Evolutionary conservation across 2,329 filamentous ascomycete species (phyloP), one percentile per base, ranked within the genome.

Genomic region (Trichoderma lentiforme): DNA sequence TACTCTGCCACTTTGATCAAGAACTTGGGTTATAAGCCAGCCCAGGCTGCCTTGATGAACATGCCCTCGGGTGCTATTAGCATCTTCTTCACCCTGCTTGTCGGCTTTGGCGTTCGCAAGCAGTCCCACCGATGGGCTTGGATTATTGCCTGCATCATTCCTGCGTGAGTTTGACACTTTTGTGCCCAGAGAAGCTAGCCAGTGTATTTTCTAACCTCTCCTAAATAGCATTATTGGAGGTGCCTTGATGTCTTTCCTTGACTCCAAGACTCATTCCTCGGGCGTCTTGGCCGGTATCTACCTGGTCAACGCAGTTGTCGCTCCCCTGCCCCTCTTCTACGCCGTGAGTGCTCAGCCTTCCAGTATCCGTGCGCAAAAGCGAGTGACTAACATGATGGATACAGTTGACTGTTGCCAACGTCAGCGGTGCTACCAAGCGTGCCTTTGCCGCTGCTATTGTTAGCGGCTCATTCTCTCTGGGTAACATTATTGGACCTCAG

Each of bases 401-500:
- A 2, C 72, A 83, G 82, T 86, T 83, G 81, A 85, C 84, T 3
- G 81, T 85, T 4, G 84, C 85, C 72, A 88, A 88, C 76, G 79
- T 87, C 60, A 84, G 83, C 6, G 86, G 86, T 6, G 82, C 83
- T 26, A 88, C 86, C 5, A 88, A 88, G 79, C 83, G 86, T 30
- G 83, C 85, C 12, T 85, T 86, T 65, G 85, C 85, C 3, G 82
- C 83, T 11, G 84, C 85, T 21, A 77, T 86, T 65, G 81, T 88
- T 74, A 84, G 83, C 63, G 84, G 84, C 30, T 83, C 83, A 21
- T 88, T 87, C 76, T 85, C 85, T 0, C 77, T 87, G 5, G 86
- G 86, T 18, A 89, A 87, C 76, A 86, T 88, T 70, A 88, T 89
- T 73, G 86, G 87, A 0, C 87, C 87, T 0, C 85, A 88, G 76